phyloP scores from a whole-genome alignment of 2,329 filamentous ascomycete genomes.

The Ceratocystis ficicola region DNA sequence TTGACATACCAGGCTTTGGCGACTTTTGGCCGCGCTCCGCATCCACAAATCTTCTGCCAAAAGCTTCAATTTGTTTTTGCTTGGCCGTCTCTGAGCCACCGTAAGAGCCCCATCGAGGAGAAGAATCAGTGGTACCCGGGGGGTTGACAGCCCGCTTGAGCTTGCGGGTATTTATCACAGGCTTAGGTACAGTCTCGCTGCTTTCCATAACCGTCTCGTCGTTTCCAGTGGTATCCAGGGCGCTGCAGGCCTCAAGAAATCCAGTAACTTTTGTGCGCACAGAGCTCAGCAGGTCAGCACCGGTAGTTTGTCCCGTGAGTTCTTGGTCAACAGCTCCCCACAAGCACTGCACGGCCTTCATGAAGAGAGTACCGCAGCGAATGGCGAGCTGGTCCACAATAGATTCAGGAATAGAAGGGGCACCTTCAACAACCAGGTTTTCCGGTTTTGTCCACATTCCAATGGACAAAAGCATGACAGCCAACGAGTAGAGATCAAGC shows the following conservation, averaged over 20 bases:
- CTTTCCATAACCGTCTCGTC: conserved; percentile 37
- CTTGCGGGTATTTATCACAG: not conserved
- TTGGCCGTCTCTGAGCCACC: conserved; percentile 16
- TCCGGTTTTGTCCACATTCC: conserved; percentile 62
- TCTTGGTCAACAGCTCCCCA: conserved; percentile 58
- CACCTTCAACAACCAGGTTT: conserved; percentile 35
- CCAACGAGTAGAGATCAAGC: conserved; percentile 60
- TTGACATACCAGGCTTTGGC: conserved; percentile 13
- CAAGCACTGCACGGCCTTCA: conserved; percentile 60
- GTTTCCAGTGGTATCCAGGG: conserved; percentile 15
- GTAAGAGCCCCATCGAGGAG: conserved; percentile 7
- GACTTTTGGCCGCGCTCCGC: conserved; percentile 1
- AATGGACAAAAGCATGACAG: conserved; percentile 60
- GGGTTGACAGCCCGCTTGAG: conserved; percentile 7
- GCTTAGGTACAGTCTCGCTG: not conserved
- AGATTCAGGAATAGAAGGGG: conserved; percentile 31
- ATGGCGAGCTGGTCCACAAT: conserved; percentile 51
- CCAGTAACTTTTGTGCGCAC: conserved; percentile 42
- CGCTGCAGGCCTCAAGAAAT: conserved; percentile 47
- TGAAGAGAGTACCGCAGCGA: conserved; percentile 61
- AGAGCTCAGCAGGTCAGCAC: conserved; percentile 42
- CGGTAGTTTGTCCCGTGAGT: conserved; percentile 34
- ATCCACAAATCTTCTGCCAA: conserved; percentile 9
- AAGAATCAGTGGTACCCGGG: not conserved
- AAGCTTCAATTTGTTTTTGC: conserved; percentile 21